Percentiles rank a stretch among this genome's conserved stretches.
Evolutionary conservation across 306 rosid species (phyloP).

Genomic region (Carpinus viminea): DNA sequence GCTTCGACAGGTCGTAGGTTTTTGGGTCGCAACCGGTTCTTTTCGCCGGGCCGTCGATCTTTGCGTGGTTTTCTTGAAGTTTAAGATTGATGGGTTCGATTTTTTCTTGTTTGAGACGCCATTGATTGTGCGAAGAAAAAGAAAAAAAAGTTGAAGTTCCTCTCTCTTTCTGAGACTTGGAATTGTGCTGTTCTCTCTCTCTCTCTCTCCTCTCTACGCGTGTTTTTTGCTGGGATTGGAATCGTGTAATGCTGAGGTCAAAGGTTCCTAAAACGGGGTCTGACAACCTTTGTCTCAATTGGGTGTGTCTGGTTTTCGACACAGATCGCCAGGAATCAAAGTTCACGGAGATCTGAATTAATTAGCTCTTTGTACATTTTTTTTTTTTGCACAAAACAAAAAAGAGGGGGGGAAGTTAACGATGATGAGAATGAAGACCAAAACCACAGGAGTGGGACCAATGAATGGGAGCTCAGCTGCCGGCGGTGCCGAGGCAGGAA

Average conservation of each 20-base stretch:
- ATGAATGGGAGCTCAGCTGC: slow-evolving; percentile 41
- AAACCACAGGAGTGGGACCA: slow-evolving; percentile 41
- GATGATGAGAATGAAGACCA: slow-evolving; percentile 85
- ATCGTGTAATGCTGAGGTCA: slow-evolving; percentile 60
- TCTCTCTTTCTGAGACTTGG: slow-evolving; percentile 1
- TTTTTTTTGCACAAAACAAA: not conserved
- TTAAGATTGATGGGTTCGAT: slow-evolving; percentile 32
- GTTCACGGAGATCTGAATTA: slow-evolving; percentile 51
- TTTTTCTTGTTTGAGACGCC: slow-evolving; percentile 42
- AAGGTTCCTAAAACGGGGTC: slow-evolving; percentile 37
- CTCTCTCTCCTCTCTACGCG: slow-evolving; percentile 25
- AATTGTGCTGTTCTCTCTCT: slow-evolving; percentile 21
- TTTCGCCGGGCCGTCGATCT: slow-evolving; percentile 25
- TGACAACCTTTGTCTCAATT: slow-evolving; percentile 41
- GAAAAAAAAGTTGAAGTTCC: slow-evolving; percentile 12
- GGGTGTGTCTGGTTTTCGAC: slow-evolving; percentile 48
- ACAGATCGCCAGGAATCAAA: slow-evolving; percentile 39
- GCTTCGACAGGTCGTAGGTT: slow-evolving; percentile 16
- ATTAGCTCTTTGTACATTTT: not conserved
- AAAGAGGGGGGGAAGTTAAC: slow-evolving; percentile 8
- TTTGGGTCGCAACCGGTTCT: slow-evolving; percentile 4
- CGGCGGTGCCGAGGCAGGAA: slow-evolving; percentile 48
- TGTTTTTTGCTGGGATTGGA: slow-evolving; percentile 33
- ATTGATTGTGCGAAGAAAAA: slow-evolving; percentile 33
- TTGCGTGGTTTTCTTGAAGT: slow-evolving; percentile 16